phyloP scores from a whole-genome alignment of 768 basidiomycete genomes.

The Lentinula aciculospora region DNA sequence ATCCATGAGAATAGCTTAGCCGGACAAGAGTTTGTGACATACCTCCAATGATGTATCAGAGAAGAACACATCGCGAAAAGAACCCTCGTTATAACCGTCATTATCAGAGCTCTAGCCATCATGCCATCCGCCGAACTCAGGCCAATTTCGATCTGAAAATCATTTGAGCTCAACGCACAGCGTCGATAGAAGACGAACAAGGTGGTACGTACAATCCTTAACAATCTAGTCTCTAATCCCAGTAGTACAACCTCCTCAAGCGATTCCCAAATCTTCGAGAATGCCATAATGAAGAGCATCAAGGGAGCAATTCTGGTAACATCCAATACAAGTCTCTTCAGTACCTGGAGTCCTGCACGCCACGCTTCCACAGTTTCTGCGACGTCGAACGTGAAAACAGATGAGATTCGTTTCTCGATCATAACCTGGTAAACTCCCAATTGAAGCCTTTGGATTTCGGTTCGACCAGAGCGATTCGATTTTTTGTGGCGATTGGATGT shows the following conservation, averaged over 20 bases:
- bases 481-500: neutral
- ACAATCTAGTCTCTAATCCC: neutral
- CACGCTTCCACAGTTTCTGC: neutral
- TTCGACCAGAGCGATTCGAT: neutral
- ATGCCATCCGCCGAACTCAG: neutral
- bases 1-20: neutral
- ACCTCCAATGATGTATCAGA: conserved; percentile 4
- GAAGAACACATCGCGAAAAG: neutral
- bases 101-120: neutral
- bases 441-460: neutral
- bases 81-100: neutral
- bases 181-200: neutral
- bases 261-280: neutral
- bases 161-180: neutral
- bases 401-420: neutral
- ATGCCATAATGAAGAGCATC: neutral
- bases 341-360: neutral
- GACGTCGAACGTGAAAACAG: neutral
- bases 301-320: neutral
- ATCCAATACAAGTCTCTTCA: neutral
- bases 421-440: neutral
- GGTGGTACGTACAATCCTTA: neutral
- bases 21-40: neutral
- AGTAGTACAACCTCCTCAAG: neutral
- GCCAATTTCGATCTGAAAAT: neutral